Conservation (phyloP, 495 filamentous ascomycete genomes). For the Glonium stellatum region DNA sequence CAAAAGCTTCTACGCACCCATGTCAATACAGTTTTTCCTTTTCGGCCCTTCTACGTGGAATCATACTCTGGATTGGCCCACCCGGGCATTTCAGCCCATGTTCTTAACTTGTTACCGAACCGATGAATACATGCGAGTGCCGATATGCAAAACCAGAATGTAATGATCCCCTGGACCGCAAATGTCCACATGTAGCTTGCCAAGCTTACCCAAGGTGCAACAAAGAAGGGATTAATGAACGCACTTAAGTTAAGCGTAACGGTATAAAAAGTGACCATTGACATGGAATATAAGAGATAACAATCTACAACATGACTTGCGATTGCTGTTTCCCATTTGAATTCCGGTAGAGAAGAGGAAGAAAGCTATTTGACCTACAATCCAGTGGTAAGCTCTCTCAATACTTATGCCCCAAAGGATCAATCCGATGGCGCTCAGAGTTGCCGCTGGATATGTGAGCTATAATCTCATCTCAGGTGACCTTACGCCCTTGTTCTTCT, state of each 20-base stretch:
- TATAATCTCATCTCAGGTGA: constrained; percentile 55
- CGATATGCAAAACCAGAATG: constrained; percentile 39
- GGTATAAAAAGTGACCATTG: constrained; percentile 54
- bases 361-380: constrained; percentile 54
- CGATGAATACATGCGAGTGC: constrained; percentile 41
- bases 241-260: constrained; percentile 53
- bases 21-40: no score
- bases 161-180: constrained; percentile 48
- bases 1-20: no score
- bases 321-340: constrained; percentile 54
- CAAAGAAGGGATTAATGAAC: constrained; percentile 52
- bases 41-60: no score
- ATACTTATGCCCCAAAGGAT: constrained; percentile 55
- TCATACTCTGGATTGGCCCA: no score
- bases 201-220: constrained; percentile 46
- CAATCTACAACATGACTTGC: constrained; percentile 53
- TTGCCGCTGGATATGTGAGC: constrained; percentile 51
- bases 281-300: constrained; percentile 53
- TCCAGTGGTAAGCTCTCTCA: constrained; percentile 52
- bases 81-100: no score
- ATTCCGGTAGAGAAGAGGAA: constrained; percentile 55
- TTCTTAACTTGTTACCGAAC: constrained; percentile 36
- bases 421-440: constrained; percentile 38
- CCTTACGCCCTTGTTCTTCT: constrained; percentile 41
- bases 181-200: constrained; percentile 54